Evolutionary conservation across 768 basidiomycete genomes (phyloP).

Genomic region (Panaeolus papilionaceus): DNA sequence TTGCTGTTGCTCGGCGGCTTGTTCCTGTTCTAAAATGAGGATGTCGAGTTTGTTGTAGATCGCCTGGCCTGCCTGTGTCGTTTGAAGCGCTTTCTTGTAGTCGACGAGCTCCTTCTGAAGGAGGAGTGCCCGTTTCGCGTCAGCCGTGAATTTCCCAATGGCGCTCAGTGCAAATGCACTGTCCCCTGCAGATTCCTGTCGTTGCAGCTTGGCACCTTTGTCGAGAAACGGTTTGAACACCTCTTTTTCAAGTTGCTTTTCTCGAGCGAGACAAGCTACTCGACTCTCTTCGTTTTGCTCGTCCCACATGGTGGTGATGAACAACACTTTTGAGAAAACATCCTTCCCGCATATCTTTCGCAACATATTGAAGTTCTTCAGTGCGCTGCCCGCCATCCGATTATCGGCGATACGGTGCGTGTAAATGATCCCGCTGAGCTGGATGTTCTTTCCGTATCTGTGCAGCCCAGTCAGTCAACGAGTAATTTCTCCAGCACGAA

Average conservation of each 20-base stretch:
- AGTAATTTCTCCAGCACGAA: too few relatives aligned
- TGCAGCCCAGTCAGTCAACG: not conserved
- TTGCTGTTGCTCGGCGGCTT: not conserved
- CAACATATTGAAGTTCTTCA: constrained; percentile 18
- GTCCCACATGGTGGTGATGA: constrained; percentile 59
- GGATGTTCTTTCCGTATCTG: constrained; percentile 19
- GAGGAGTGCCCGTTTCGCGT: constrained; percentile 9
- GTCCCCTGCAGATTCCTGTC: constrained; percentile 20
- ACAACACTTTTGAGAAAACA: constrained; percentile 49
- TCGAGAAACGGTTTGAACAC: constrained; percentile 27
- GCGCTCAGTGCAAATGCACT: constrained; percentile 22
- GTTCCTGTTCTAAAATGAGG: constrained; percentile 10
- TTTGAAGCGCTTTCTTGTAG: constrained; percentile 14
- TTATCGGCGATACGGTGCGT: constrained; percentile 19
- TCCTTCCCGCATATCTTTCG: constrained; percentile 21
- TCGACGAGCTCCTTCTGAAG: constrained; percentile 31
- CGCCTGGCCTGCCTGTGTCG: constrained; percentile 22
- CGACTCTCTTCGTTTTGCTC: constrained; percentile 26
- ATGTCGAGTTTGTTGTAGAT: constrained; percentile 12
- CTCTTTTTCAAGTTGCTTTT: constrained; percentile 22
- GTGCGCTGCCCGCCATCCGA: constrained; percentile 1
- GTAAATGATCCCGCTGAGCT: constrained; percentile 23
- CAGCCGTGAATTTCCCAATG: constrained; percentile 17
- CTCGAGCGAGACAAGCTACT: constrained; percentile 3
- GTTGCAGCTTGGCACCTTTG: constrained; percentile 17